phyloP scores from a whole-genome alignment of 305 asterid genomes.

The Ilex paraguariensis region DNA sequence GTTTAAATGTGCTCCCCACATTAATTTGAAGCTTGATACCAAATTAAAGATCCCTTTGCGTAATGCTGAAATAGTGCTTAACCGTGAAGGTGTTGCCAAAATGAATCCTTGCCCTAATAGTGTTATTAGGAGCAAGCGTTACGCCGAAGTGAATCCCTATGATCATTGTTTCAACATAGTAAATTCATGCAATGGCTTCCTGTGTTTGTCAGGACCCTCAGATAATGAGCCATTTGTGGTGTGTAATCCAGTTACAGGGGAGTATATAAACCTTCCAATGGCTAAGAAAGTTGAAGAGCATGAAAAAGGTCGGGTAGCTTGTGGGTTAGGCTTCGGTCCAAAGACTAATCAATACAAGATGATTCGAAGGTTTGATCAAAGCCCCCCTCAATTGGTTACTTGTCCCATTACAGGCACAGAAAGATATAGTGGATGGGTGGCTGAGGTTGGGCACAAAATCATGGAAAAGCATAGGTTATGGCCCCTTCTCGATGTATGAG shows the following conservation, averaged over 20 bases:
- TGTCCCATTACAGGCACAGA: not conserved
- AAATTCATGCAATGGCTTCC: conserved; percentile 5
- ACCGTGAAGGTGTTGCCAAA: not conserved
- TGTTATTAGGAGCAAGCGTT: not conserved
- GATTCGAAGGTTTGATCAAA: not conserved
- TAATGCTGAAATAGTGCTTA: no score
- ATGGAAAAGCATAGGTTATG: conserved; percentile 1
- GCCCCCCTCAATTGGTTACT: not conserved
- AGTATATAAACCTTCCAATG: conserved; percentile 4
- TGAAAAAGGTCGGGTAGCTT: not conserved
- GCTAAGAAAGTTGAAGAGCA: not conserved
- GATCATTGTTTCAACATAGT: not conserved
- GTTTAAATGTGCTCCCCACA: not conserved
- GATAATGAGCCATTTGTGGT: not conserved
- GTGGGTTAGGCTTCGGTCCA: conserved; percentile 7
- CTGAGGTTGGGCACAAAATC: not conserved
- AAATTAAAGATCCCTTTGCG: not conserved
- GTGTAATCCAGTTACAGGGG: conserved; percentile 3
- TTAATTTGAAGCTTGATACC: not conserved
- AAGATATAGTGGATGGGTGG: not conserved
- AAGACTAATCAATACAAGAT: conserved; percentile 7
- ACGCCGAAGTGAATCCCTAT: not conserved
- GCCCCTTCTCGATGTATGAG: not conserved
- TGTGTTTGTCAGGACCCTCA: not conserved
- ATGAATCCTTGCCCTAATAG: not conserved